Base-by-base conservation (phyloP, 306 rosid species). In the Malus sieversii region DNA sequence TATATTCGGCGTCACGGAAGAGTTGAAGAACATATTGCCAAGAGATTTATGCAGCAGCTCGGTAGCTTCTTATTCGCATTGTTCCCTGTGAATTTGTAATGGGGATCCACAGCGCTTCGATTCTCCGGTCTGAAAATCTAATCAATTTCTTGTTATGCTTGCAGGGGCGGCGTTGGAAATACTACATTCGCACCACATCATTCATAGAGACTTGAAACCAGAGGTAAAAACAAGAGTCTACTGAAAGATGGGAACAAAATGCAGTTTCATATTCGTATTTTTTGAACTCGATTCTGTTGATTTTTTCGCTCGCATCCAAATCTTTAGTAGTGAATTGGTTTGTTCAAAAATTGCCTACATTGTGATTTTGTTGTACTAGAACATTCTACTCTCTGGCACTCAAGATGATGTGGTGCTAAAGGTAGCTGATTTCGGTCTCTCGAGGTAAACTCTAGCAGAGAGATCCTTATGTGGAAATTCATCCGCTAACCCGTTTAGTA, bases 401-500 rank as follows among this genome's bases (percentile, higher is more conserved):
- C 81, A 65, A 33, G 75, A 18, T 30, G 86, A 84, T 81, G 85
- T 73, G 8, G 82, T 81, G 72, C 72, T 90, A 62, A 88, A 87
- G 82, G 78, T 87, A 72, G 88, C 92, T 40, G 92, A 90, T 83
- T 90, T 90, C 74, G 95, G 95, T 42, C 92, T 90, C 61, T 86
- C 95, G 58, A 86, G 90, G 92, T 87, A 87, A 75, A 72, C 40
- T 14, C 53, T n/a, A 44, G 68, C 38, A 72, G 27, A 38, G 59
- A 75, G 64, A n/a, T 75, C 64, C 15, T 8, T 48, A 29, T 14
- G 58, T 19, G 63, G 42, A 52, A 38, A 40, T 68, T 66, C 68
- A 63, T 63, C 44, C 35, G 7, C 19, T 5, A 61, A 63, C 68
- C 23, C 68, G 3, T 66, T 77, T 72, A 45, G 20, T 35, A 13